These are phyloP conservation scores for Flaveria bidentis DNA, from an alignment of 129 eudicot genomes.

Conservation along the genomic window DNA sequence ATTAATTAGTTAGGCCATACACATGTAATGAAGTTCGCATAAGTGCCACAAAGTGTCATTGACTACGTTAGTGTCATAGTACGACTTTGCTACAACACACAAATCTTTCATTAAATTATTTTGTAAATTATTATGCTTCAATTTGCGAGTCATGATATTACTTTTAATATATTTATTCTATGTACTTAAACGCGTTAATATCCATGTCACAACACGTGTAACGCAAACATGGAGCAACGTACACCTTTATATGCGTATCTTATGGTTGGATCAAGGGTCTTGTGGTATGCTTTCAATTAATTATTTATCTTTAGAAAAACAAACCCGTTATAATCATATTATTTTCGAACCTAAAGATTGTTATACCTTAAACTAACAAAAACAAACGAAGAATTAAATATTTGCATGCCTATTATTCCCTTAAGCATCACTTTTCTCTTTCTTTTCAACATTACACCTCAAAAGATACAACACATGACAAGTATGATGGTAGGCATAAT, in stretches of 20 bases:
- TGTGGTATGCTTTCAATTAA: not conserved
- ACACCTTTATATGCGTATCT: not conserved
- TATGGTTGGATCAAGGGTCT: not conserved
- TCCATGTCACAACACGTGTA: too few species aligned
- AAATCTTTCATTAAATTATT: too few species aligned
- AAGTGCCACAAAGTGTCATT: too few species aligned
- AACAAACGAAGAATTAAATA: not conserved
- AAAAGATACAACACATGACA: constrained; percentile 26
- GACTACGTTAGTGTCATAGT: too few species aligned
- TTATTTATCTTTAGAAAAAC: not conserved
- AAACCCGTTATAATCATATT: not conserved
- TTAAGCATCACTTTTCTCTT: constrained; percentile 21
- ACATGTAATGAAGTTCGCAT: too few species aligned
- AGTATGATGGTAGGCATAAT: constrained; percentile 14
- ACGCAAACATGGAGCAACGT: too few species aligned
- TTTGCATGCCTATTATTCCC: constrained; percentile 21
- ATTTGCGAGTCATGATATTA: too few species aligned
- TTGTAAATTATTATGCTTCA: too few species aligned
- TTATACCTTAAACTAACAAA: not conserved
- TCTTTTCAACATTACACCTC: constrained; percentile 18
- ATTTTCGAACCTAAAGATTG: not conserved
- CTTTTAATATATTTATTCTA: too few species aligned
- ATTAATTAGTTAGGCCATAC: too few species aligned
- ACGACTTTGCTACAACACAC: too few species aligned
- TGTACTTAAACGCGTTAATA: too few species aligned